phyloP scores from a whole-genome alignment of 805 yeast species.

The Kodamaea restingae region DNA sequence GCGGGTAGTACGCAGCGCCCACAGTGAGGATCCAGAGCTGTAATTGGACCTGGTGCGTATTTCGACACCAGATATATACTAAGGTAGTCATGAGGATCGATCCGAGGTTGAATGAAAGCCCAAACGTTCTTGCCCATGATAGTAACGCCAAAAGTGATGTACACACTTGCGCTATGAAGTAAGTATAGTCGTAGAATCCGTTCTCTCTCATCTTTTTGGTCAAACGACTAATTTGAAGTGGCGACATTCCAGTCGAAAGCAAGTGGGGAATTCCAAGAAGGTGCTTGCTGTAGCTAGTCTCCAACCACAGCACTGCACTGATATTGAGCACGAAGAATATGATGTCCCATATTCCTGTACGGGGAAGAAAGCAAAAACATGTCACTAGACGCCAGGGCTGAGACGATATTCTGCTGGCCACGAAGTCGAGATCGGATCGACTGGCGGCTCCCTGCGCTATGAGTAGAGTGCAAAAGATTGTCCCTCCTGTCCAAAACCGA shows the following conservation, averaged over 20 bases:
- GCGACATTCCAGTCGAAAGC: neutral
- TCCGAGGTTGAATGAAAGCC: conserved; percentile 28
- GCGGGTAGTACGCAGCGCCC: conserved; percentile 32
- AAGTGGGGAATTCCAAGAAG: conserved; percentile 8
- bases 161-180: conserved; percentile 24
- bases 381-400: conserved; percentile 39
- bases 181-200: conserved; percentile 24
- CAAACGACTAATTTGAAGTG: neutral
- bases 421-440: conserved; percentile 18
- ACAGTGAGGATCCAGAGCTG: conserved; percentile 39
- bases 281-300: conserved; percentile 3
- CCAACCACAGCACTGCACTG: neutral
- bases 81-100: conserved; percentile 34
- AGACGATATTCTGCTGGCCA: conserved; percentile 22
- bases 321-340: neutral
- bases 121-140: conserved; percentile 2
- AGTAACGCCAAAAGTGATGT: conserved; percentile 16
- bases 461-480: conserved; percentile 18
- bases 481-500: conserved; percentile 25
- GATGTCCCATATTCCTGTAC: neutral
- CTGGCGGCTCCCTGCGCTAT: conserved; percentile 20
- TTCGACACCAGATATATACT: conserved; percentile 46
- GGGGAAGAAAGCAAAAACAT: conserved; percentile 26
- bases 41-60: conserved; percentile 39
- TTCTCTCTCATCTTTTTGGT: neutral